Evolutionary conservation across 345 rosid species (phyloP), one percentile per base, ranked within the genome.

Genomic region (Arabis alpina): DNA sequence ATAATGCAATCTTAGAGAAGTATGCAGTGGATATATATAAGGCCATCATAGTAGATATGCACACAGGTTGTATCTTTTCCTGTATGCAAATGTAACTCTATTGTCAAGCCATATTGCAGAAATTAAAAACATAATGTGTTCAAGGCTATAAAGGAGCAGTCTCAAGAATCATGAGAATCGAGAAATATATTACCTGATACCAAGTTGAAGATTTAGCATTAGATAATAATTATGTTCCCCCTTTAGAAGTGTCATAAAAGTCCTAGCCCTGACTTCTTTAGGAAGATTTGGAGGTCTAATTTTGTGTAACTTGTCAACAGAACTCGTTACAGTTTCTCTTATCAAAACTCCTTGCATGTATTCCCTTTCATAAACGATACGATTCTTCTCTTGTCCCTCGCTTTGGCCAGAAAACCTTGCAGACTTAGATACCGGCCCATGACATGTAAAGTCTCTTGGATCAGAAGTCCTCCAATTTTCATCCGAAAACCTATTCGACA

Each of bases 191-290:
- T 86, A 92, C 96, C 96, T 90, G 84, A 92, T 92, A 65, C 98
- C 98, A 66, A 91, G 92, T 82, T 93, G 98, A 82, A 93, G 83
- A 80, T 87, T 91, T 28, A 91, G 90, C 96, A 83, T 91, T 44
- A 91, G 79, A 76, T 79, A 85, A 74, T 85, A 77, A 80, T 87
- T 87, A 67, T 79, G 84, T 41, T 73, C 71, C 54, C 86, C 80
- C 39, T 64, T 76, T 12, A 86, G 76, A 76, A 80, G 71, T 63
- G 77, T 78, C 69, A 74, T 32, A 13, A 83, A 83, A 23, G 76
- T 76, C 68, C 75, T 88, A 61, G 71, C 73, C 66, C 79, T 77
- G 41, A 67, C 77, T 77, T 82, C 88, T 67, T 86, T 79, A 25
- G 68, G 79, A 23, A 70, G 78, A 75, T 66, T 82, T 71, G 68